phyloP scores from a whole-genome alignment of 768 basidiomycete genomes.

The Tulasnella sp. region DNA sequence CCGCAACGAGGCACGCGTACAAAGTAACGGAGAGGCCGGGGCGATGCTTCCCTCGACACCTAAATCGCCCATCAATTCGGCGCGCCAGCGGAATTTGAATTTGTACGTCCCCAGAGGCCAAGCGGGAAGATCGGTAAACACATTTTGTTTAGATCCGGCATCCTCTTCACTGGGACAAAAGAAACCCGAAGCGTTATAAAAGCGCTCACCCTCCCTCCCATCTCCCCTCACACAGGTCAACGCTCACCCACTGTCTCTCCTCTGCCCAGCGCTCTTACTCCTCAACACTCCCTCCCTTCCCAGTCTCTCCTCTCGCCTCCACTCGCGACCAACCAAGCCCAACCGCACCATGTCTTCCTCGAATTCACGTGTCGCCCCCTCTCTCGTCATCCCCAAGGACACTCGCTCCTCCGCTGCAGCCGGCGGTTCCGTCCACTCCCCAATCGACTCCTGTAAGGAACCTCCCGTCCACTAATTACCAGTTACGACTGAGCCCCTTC shows the following conservation, averaged over 20 bases:
- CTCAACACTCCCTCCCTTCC: neutral
- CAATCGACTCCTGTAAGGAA: conserved; percentile 27
- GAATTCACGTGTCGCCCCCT: neutral
- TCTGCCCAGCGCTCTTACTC: neutral
- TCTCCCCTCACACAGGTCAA: neutral
- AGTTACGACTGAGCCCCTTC: conserved; percentile 2
- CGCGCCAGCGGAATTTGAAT: too few species aligned
- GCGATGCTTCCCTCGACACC: too few species aligned
- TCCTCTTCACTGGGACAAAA: too few species aligned
- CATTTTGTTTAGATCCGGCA: neutral
- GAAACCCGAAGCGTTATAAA: neutral
- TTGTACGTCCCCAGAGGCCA: too few species aligned
- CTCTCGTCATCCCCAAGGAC: conserved; percentile 7
- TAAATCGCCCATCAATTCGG: too few species aligned
- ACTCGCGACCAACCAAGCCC: neutral
- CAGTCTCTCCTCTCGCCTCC: neutral
- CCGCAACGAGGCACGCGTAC: neutral
- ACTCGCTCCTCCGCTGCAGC: neutral
- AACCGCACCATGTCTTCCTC: neutral
- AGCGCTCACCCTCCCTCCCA: neutral
- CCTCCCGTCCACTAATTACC: neutral
- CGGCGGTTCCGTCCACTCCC: neutral
- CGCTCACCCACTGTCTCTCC: conserved; percentile 1
- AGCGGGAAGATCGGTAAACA: too few species aligned
- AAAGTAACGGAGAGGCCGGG: too few species aligned